Base-by-base conservation (phyloP, 768 basidiomycete genomes). In the Kwoniella newhampshirensis region DNA sequence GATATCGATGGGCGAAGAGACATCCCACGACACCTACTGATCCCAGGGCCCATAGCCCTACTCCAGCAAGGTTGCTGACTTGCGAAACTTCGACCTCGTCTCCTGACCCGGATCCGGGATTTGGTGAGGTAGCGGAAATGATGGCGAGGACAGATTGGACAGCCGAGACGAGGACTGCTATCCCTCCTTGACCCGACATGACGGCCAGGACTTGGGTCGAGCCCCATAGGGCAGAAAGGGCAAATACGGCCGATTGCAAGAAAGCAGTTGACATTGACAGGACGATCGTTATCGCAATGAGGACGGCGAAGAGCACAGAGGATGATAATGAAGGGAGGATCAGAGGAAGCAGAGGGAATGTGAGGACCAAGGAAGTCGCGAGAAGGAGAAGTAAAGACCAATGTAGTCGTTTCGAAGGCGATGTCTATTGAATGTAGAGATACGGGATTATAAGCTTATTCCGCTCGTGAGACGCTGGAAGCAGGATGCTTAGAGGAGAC, bases 141-240 rank as follows among this genome's bases (percentile, higher is more conserved):
- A 28, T 39, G 15, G 71, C 70, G 2, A 88, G 85, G 30, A 85
- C 59, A 7, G 91, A 81, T 67, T 92, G 89, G 0, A 90, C 85
- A 1, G 80, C 78, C 50, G 89, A 89, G 60, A 92, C 85, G 1
- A 84, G 85, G 12, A 93, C 88, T 0, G 86, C 91, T 1, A 91
- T 83, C 0, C 87, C 88, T 0, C 87, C 91, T 76, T 92, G 89
- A 11, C 89, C 91, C 2, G 89, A 84, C 81, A 92, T 83, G 71
- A 88, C 72, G 17, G 72, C 80, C 72, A 91, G 87, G 49, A 92
- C 81, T 12, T 85, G 85, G 6, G 80, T 74, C 1, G 84, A 81
- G 0, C 91, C 91, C 63, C 91, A 88, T 3, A 90, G 77, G 0
- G 89, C 85, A 2, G 89, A 88, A n/a, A 89, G 82, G 0, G 87